Percentiles rank a stretch among this genome's conserved stretches.
Conservation (phyloP, 495 filamentous ascomycete genomes). For the Hypoxylon perforatum region DNA sequence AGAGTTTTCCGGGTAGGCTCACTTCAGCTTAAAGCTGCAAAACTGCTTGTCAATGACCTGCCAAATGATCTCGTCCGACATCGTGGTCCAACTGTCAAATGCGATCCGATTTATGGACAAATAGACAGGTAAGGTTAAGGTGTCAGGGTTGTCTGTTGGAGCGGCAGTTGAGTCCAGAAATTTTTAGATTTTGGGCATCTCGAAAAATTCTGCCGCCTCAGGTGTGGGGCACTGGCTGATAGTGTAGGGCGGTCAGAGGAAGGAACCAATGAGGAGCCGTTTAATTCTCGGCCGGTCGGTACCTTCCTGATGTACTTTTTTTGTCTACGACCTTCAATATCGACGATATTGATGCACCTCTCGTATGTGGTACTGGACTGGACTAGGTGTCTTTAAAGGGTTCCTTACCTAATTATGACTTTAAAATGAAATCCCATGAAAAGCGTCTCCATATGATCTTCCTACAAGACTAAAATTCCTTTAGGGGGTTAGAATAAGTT, state of each 20-base stretch:
- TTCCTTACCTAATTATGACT: not conserved
- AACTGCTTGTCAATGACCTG: slow-evolving; percentile 90
- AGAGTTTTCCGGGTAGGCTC: slow-evolving; percentile 43
- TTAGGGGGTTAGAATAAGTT: slow-evolving; percentile 9
- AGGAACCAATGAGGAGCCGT: slow-evolving; percentile 14
- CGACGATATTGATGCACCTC: no score
- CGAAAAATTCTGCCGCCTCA: slow-evolving; percentile 35
- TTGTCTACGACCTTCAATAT: slow-evolving; percentile 2
- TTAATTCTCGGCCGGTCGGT: slow-evolving; percentile 1
- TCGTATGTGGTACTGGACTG: no score
- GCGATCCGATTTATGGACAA: not conserved
- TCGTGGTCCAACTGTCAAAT: slow-evolving; percentile 54
- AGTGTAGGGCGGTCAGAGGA: slow-evolving; percentile 26
- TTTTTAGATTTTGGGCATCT: slow-evolving; percentile 25
- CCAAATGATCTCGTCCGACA: slow-evolving; percentile 98
- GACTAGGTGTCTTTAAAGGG: not conserved
- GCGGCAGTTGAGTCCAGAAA: slow-evolving; percentile 6
- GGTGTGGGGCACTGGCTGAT: not conserved
- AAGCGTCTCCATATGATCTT: slow-evolving; percentile 7
- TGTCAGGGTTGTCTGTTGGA: not conserved
- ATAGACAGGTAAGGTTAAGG: not conserved
- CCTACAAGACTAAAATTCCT: slow-evolving; percentile 21
- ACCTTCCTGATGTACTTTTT: slow-evolving; percentile 5
- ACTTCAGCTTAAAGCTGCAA: slow-evolving; percentile 97
- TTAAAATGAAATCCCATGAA: not conserved